Base-by-base conservation (phyloP, 176 grass and related monocot species). In the Paspalum notatum region DNA sequence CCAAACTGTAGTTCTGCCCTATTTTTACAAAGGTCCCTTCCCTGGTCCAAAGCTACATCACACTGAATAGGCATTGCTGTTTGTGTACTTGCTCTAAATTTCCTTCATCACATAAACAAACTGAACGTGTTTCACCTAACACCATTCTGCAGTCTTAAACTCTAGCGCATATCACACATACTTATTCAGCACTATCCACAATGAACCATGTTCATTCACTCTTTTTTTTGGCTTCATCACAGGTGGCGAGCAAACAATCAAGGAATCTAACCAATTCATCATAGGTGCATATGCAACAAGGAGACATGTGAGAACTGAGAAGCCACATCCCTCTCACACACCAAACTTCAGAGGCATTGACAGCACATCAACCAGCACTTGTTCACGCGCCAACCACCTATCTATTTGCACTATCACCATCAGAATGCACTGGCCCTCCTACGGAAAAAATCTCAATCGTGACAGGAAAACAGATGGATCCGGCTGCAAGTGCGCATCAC, bases 361-460 rank as follows among this genome's bases (percentile, higher is more conserved):
- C 64, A 25, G 62, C 56, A 69, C 27, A 68, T 53, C 65, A 75
- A 70, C 38, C 39, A 72, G 15, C 0, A 20, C 42, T 26, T 25
- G 43, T 69, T 37, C 50, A 58, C 42, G 74, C 26, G 8, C 78
- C 49, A 71, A 72, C 68, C 26, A 75, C 27, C 66, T 8, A 80
- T 15, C 55, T 6, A 74, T 37, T 47, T 73, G 47, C 48, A n/a
- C 21, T 51, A 59, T 6, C 27, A 52, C 45, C 32, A 13, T 10
- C 74, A 77, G 68, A 74, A 68, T 42, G 60, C 38, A 44, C 47
- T 71, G 3, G 24, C 48, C 18, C 9, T 80, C 52, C 56, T 26
- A 74, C 79, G 5, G 9, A 59, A 63, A 66, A 32, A 32, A 32
- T 8, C 38, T 49, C 26, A 39, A 39, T 71, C 9, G 26, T 8